A percentile compares a stretch with the other conserved stretches of the same genome.
Evolutionary conservation across 2,329 filamentous ascomycete genomes (phyloP).

Genomic region (Clonostachys chloroleuca): DNA sequence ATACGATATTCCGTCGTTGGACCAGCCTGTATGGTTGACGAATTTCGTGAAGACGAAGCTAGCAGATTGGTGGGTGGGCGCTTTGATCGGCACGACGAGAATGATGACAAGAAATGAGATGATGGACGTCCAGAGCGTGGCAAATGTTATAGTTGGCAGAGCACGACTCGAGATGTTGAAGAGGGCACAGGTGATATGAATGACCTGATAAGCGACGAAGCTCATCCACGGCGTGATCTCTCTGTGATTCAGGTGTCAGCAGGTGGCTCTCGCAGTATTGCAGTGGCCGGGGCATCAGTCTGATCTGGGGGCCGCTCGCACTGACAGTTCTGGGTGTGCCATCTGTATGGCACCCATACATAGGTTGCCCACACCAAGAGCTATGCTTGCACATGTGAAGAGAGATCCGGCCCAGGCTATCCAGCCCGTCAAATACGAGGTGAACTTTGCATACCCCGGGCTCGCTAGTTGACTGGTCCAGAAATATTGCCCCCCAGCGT

Average conservation of each 20-base stretch:
- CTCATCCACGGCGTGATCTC: constrained; percentile 14
- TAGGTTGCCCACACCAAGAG: constrained; percentile 3
- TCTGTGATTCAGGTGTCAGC: not conserved
- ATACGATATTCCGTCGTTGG: not conserved
- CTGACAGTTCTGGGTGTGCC: constrained; percentile 4
- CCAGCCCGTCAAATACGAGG: constrained; percentile 14
- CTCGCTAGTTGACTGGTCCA: constrained; percentile 15
- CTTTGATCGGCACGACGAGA: constrained; percentile 12
- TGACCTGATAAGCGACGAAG: constrained; percentile 15
- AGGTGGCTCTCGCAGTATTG: too few relatives aligned
- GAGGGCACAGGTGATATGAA: constrained; percentile 13
- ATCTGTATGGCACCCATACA: constrained; percentile 3
- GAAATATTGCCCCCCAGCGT: constrained; percentile 19
- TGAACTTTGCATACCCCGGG: constrained; percentile 4
- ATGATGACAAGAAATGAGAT: constrained; percentile 8
- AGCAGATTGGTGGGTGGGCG: not conserved
- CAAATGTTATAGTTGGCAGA: constrained; percentile 10
- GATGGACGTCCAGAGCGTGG: constrained; percentile 3
- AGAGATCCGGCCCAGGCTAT: constrained; percentile 17
- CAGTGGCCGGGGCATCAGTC: constrained; percentile 7
- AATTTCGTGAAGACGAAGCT: not conserved
- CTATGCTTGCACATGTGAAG: constrained; percentile 13
- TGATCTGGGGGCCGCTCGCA: constrained; percentile 3
- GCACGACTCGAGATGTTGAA: constrained; percentile 16
- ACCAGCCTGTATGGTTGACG: not conserved